Conservation (phyloP, 2,329 filamentous ascomycete species). For the Cercospora janseana region DNA sequence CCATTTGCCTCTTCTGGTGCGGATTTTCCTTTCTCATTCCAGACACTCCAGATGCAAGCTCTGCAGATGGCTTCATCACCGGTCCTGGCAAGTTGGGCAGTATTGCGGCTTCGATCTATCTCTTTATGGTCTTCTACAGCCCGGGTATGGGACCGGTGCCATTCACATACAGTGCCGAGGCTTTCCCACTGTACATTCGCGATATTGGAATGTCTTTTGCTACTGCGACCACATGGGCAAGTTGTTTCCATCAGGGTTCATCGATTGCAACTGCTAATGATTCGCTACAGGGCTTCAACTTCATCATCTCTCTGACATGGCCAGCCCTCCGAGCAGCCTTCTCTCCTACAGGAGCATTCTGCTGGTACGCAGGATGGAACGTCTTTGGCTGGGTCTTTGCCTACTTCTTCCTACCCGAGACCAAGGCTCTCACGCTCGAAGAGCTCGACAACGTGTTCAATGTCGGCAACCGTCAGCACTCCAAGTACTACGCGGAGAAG, state of each 20-base stretch:
- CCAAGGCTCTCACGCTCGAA: slow-evolving; percentile 53
- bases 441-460: slow-evolving; percentile 60
- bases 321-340: slow-evolving; percentile 51
- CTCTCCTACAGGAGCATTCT: slow-evolving; percentile 52
- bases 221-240: slow-evolving; percentile 55
- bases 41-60: slow-evolving; percentile 20
- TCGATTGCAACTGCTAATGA: neutral
- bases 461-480: slow-evolving; percentile 29
- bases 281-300: slow-evolving; percentile 30
- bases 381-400: slow-evolving; percentile 28
- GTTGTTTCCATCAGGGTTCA: neutral
- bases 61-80: slow-evolving; percentile 12
- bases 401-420: slow-evolving; percentile 42
- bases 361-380: slow-evolving; percentile 55
- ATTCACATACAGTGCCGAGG: slow-evolving; percentile 49
- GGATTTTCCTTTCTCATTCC: slow-evolving; percentile 43
- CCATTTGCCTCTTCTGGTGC: slow-evolving; percentile 50
- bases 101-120: slow-evolving; percentile 41
- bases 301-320: slow-evolving; percentile 43
- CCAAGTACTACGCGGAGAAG: slow-evolving; percentile 30
- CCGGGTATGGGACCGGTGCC: slow-evolving; percentile 46
- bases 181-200: slow-evolving; percentile 45
- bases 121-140: slow-evolving; percentile 34
- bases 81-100: slow-evolving; percentile 35
- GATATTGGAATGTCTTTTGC: slow-evolving; percentile 44